These are phyloP conservation scores for Aspergillus sclerotioniger DNA, from an alignment of 495 filamentous ascomycete species.

Conservation along the genomic window DNA sequence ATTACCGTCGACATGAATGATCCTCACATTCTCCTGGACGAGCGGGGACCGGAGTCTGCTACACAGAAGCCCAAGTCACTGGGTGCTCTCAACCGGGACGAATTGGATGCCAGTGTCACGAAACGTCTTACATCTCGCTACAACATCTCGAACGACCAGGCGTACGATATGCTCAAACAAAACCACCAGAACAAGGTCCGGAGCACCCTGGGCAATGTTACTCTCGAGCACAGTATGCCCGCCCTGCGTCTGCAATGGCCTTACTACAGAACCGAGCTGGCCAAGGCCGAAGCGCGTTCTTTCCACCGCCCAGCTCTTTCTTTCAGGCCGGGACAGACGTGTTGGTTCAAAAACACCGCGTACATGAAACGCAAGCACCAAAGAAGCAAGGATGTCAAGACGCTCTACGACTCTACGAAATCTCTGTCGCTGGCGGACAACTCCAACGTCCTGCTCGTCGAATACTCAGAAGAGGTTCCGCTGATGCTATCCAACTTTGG, in stretches of 20 bases:
- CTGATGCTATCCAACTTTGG: constrained; percentile 91
- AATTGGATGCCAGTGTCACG: constrained; percentile 39
- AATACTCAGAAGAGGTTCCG: constrained; percentile 94
- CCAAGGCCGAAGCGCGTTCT: constrained; percentile 75
- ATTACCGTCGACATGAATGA: constrained; percentile 89
- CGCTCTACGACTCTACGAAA: constrained; percentile 69
- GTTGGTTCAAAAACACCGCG: constrained; percentile 44
- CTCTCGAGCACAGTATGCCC: constrained; percentile 87
- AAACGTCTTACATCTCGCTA: constrained; percentile 68
- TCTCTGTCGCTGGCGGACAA: constrained; percentile 85
- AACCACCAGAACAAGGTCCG: constrained; percentile 95
- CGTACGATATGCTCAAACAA: constrained; percentile 92
- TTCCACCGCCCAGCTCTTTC: constrained; percentile 80
- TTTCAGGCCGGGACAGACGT: constrained; percentile 61
- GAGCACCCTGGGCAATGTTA: constrained; percentile 78
- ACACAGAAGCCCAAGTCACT: constrained; percentile 37
- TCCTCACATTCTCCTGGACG: constrained; percentile 78
- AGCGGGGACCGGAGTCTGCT: constrained; percentile 51
- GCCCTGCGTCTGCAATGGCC: constrained; percentile 89
- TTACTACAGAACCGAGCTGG: constrained; percentile 83
- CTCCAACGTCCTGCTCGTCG: constrained; percentile 78
- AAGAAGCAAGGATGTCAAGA: constrained; percentile 70
- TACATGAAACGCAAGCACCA: constrained; percentile 70
- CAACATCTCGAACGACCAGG: constrained; percentile 94
- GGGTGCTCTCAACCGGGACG: constrained; percentile 33